Evolutionary conservation across 306 rosid species (phyloP).

Genomic region (Psophocarpus tetragonolobus): DNA sequence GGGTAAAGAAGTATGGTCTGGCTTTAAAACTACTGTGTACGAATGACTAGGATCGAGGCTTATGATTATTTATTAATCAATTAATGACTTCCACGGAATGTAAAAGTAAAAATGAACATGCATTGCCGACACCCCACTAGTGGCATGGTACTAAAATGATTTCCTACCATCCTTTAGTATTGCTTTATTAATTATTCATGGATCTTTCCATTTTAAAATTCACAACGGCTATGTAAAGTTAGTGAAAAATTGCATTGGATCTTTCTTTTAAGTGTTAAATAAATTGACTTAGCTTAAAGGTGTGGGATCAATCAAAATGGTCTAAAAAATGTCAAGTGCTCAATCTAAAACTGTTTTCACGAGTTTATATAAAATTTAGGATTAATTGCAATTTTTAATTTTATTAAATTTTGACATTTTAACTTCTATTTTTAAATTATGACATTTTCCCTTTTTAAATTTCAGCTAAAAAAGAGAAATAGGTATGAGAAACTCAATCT

Average conservation of each 20-base stretch:
- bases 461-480: too few relatives aligned
- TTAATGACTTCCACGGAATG: neutral
- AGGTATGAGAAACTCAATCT: too few relatives aligned
- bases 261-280: slow-evolving; percentile 11
- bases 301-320: slow-evolving; percentile 14
- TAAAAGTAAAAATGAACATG: neutral
- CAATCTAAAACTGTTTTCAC: too few relatives aligned
- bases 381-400: too few relatives aligned
- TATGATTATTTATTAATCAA: neutral
- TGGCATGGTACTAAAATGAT: slow-evolving; percentile 28
- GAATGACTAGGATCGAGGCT: neutral
- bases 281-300: neutral
- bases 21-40: slow-evolving; percentile 17
- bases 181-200: slow-evolving; percentile 24
- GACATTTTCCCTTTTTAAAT: too few relatives aligned
- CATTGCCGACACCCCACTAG: slow-evolving; percentile 44
- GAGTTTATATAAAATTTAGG: too few relatives aligned
- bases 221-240: slow-evolving; percentile 24
- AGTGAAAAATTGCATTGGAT: slow-evolving; percentile 42
- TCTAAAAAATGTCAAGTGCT: neutral
- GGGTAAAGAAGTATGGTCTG: slow-evolving; percentile 15
- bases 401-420: too few relatives aligned
- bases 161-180: slow-evolving; percentile 3
- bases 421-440: too few relatives aligned
- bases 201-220: slow-evolving; percentile 34